Evolutionary conservation across 2,329 filamentous ascomycete species (phyloP).

Genomic region (Botrytis sinoallii): DNA sequence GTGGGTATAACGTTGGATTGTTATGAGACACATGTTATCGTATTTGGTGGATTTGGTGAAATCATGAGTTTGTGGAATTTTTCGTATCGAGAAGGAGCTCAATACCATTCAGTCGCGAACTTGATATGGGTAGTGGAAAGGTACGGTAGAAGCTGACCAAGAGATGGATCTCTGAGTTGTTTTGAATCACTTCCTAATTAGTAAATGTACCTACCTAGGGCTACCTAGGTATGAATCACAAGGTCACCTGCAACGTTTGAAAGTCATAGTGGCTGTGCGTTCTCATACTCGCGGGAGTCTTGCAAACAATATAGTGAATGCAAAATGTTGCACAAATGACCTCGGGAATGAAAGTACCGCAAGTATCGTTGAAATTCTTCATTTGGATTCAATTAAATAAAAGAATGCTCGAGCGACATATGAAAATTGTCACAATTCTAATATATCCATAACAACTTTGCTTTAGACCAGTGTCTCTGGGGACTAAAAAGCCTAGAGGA

Average conservation of each 20-base stretch:
- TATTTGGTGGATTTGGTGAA: not conserved
- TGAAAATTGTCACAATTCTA: not conserved
- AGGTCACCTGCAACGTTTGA: not conserved
- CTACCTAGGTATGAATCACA: not conserved
- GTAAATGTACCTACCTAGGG: too few species aligned
- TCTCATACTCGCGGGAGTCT: not conserved
- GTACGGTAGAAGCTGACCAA: not conserved
- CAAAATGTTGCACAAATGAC: too few species aligned
- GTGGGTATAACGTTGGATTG: not conserved
- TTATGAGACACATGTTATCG: constrained; percentile 8
- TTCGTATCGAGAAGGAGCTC: not conserved
- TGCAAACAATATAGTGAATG: not conserved
- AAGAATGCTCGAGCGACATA: not conserved
- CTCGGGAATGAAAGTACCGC: not conserved
- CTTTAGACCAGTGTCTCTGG: not conserved
- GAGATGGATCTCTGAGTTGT: too few species aligned
- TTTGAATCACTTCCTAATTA: not conserved
- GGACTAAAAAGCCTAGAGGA: not conserved
- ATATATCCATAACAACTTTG: not conserved
- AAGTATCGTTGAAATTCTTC: not conserved
- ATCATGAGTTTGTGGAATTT: not conserved
- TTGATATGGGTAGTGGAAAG: not conserved
- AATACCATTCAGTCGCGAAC: not conserved
- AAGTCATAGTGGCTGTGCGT: not conserved
- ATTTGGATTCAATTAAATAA: not conserved